Base-by-base conservation (phyloP, 805 yeast genomes). In the Nakazawaea peltata region DNA sequence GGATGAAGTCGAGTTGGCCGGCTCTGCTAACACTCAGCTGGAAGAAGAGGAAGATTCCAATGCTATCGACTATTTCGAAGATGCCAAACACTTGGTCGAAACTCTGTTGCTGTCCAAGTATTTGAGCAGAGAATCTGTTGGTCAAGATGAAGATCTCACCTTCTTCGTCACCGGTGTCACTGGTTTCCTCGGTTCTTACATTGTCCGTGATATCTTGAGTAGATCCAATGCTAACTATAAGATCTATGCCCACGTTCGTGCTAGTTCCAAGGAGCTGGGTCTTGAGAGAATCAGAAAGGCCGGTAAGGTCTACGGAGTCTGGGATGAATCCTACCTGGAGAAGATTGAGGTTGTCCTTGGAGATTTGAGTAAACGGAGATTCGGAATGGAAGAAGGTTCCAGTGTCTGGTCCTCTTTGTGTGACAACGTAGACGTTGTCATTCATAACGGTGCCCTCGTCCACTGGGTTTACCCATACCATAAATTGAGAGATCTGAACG, bases 401-500 rank as follows among this genome's bases (percentile, higher is more conserved):
- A 61, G 63, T 22, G n/a, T 15, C 10, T 92, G 95, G 94, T 29
- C 45, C 1, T 32, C 49, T 6, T 68, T 92, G 40, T 61, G 75
- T 8, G 57, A 71, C 12, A 59, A 64, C 1, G 65, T 90, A 39
- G 98, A 94, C 56, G 79, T 80, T 3, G 77, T 92, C 34, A 74
- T 92, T 42, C 99, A 92, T 58, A 92, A 92, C 48, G 98, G 97
- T 65, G 99, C 99, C 13, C 67, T 88, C 42, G 99, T 92, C 26
- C 98, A 92, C 57, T 92, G 99, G 99, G 96, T 88, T 2, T 92
- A 83, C 56, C 97, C 98, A 19, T 92, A 92, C 60, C 63, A 81
- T 32, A 84, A 83, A 45, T 66, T 92, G 50, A 75, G 97, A 48
- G 95, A 85, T 45, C 92, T 97, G 23, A 92, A 92, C 52, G 98